These are phyloP conservation scores for Colletotrichum sp. DNA, from an alignment of 2,329 filamentous ascomycete species.

Conservation along the genomic window DNA sequence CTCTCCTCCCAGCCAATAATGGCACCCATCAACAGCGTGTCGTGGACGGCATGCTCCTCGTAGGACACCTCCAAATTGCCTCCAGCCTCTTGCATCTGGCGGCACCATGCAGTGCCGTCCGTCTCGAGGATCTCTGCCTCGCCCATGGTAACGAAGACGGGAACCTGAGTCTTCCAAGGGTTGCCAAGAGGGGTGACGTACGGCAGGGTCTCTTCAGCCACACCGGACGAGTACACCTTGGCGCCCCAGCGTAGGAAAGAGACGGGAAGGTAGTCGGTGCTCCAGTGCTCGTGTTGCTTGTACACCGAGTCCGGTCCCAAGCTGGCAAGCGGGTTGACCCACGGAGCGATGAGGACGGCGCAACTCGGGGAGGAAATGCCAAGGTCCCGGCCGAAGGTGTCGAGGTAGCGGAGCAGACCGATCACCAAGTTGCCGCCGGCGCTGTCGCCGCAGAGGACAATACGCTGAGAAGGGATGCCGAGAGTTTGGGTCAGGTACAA, in stretches of 20 bases:
- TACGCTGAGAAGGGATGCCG: conserved; percentile 27
- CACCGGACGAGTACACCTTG: background rate
- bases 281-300: conserved; percentile 1
- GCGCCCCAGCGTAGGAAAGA: conserved; percentile 10
- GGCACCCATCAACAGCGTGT: background rate
- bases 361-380: background rate
- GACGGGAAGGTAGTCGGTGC: conserved; percentile 1
- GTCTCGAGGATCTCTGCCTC: conserved; percentile 3
- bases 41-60: background rate
- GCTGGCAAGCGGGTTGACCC: conserved; percentile 8
- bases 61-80: background rate
- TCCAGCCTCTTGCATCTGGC: background rate
- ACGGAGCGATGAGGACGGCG: background rate
- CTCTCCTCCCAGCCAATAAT: conserved; percentile 2
- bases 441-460: conserved; percentile 38
- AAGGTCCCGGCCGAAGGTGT: background rate
- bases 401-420: conserved; percentile 34
- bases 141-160: background rate
- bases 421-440: conserved; percentile 35
- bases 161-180: background rate
- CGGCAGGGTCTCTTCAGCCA: background rate
- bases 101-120: background rate
- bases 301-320: conserved; percentile 3
- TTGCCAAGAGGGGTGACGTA: conserved; percentile 6
- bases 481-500: conserved; percentile 26